Conservation (phyloP, 306 rosid species). For the Datisca glomerata region DNA sequence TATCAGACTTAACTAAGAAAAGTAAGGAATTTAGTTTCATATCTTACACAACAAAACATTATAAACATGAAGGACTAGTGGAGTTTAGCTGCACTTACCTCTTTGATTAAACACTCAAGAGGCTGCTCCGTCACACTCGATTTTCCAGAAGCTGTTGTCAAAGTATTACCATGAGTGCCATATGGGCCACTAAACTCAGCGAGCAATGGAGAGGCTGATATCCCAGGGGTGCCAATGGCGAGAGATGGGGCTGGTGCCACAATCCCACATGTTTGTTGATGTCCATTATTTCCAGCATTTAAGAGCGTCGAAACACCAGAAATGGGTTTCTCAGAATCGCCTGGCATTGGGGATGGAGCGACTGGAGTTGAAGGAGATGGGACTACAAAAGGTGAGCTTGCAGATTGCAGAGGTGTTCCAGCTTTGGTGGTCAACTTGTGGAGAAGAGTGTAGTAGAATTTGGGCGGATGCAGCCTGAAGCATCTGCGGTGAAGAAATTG, state of each 20-base stretch:
- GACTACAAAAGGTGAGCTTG: slow-evolving; percentile 66
- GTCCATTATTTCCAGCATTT: slow-evolving; percentile 56
- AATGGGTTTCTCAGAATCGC: slow-evolving; percentile 64
- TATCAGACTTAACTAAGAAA: no score
- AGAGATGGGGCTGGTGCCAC: slow-evolving; percentile 68
- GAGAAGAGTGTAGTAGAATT: slow-evolving; percentile 73
- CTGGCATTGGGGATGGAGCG: slow-evolving; percentile 81
- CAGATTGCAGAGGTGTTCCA: slow-evolving; percentile 75
- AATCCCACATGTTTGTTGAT: slow-evolving; percentile 40
- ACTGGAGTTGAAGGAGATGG: slow-evolving; percentile 85
- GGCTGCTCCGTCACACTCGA: slow-evolving; percentile 67
- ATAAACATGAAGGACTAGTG: slow-evolving; percentile 9
- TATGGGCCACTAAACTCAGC: slow-evolving; percentile 75
- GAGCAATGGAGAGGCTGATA: slow-evolving; percentile 93
- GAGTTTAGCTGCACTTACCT: slow-evolving; percentile 34
- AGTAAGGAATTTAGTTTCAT: no score
- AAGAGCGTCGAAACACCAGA: slow-evolving; percentile 47
- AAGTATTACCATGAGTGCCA: slow-evolving; percentile 37
- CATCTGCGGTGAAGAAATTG: slow-evolving; percentile 60
- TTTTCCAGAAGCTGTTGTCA: slow-evolving; percentile 49
- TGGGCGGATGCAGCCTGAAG: slow-evolving; percentile 87
- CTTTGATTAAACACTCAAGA: slow-evolving; percentile 67
- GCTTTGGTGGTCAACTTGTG: slow-evolving; percentile 76
- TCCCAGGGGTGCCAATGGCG: slow-evolving; percentile 96
- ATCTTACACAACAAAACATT: neutral